Percentiles rank a stretch among this genome's conserved stretches.
These are phyloP conservation scores for Penstemon newberryi DNA, from an alignment of 257 asterid genomes.

Conservation along the genomic window DNA sequence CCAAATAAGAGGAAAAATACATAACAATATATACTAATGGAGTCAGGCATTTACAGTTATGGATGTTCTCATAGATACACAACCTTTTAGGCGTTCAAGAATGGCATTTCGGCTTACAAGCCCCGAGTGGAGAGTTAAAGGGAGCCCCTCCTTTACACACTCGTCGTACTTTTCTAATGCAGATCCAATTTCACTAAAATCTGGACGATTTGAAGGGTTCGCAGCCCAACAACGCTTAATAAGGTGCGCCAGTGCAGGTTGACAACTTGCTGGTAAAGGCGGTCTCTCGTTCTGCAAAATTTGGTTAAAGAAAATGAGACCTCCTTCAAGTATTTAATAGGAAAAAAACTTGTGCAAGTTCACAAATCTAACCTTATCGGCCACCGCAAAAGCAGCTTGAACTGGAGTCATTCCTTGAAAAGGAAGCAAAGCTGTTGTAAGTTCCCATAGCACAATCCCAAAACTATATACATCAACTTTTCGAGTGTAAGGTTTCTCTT, in stretches of 20 bases:
- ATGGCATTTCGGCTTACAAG: constrained; percentile 53
- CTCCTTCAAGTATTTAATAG: background rate
- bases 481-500: constrained; percentile 61
- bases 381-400: constrained; percentile 82
- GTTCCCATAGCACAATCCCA: constrained; percentile 86
- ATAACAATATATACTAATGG: background rate
- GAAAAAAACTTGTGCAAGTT: background rate
- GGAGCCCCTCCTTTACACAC: constrained; percentile 81
- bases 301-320: background rate
- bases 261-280: constrained; percentile 85
- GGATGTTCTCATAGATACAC: constrained; percentile 63
- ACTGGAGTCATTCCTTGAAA: constrained; percentile 83
- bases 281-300: constrained; percentile 83
- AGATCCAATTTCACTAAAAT: constrained; percentile 66
- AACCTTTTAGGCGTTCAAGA: constrained; percentile 73
- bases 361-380: constrained; percentile 55
- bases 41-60: constrained; percentile 70
- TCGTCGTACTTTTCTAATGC: constrained; percentile 80
- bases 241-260: constrained; percentile 79
- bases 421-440: constrained; percentile 72
- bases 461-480: constrained; percentile 87
- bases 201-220: constrained; percentile 84
- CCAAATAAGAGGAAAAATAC: constrained; percentile 21
- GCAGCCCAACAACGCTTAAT: constrained; percentile 87
- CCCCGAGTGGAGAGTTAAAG: constrained; percentile 64